Conservation (phyloP, 2,329 filamentous ascomycete genomes). For the Claviceps sp. region DNA sequence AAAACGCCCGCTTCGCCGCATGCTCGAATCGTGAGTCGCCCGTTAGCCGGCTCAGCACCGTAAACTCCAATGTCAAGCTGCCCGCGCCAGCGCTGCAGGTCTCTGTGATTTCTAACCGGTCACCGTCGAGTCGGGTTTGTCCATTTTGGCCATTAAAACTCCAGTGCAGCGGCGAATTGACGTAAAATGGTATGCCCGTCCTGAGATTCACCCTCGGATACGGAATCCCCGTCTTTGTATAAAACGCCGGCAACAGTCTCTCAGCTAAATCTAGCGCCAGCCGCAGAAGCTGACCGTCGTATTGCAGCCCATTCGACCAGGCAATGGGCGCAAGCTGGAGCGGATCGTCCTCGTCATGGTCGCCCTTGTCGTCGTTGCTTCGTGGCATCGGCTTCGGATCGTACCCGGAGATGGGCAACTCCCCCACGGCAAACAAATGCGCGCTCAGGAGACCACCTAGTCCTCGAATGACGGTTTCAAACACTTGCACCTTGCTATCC, state of each 20-base stretch:
- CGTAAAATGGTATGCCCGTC: constrained; percentile 83
- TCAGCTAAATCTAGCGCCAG: constrained; percentile 76
- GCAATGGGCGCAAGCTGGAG: constrained; percentile 41
- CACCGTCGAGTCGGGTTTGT: constrained; percentile 25
- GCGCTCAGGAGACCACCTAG: constrained; percentile 84
- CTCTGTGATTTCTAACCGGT: constrained; percentile 63
- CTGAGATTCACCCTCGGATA: constrained; percentile 91
- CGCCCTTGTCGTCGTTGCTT: neutral
- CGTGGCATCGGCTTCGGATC: constrained; percentile 28
- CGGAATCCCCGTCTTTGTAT: constrained; percentile 78
- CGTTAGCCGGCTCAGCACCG: constrained; percentile 75
- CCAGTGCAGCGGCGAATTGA: constrained; percentile 66
- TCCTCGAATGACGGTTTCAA: constrained; percentile 92
- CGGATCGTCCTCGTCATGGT: constrained; percentile 22
- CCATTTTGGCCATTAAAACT: constrained; percentile 22
- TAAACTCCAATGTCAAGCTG: constrained; percentile 86
- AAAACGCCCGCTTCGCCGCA: constrained; percentile 83
- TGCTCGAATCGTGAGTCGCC: constrained; percentile 81
- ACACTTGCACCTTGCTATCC: constrained; percentile 97
- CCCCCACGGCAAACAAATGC: constrained; percentile 83
- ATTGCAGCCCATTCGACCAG: constrained; percentile 68
- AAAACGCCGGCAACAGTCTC: constrained; percentile 81
- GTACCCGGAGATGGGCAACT: constrained; percentile 77
- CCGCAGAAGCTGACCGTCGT: constrained; percentile 82
- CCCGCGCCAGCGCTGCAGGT: constrained; percentile 96